Evolutionary conservation across 352 stramenopile genomes (phyloP).

Genomic region (Phytophthora sp.): DNA sequence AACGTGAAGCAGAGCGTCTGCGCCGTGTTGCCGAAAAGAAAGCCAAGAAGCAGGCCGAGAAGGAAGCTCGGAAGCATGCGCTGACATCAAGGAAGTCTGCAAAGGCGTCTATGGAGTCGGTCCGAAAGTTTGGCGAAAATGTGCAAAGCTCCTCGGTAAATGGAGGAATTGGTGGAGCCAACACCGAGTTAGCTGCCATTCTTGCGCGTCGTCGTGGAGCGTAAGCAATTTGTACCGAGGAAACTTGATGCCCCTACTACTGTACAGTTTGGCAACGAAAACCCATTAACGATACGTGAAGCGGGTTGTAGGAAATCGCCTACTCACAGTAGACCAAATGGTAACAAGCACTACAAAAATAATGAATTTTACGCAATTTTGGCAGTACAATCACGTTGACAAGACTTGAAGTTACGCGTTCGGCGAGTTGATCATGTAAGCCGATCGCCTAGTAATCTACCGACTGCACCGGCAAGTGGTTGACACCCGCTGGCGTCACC

Average conservation of each 20-base stretch:
- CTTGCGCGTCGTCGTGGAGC: slow-evolving; percentile 70
- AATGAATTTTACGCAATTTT: slow-evolving; percentile 34
- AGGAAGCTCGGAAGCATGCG: slow-evolving; percentile 62
- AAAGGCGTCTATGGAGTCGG: slow-evolving; percentile 62
- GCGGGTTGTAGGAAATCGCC: slow-evolving; percentile 2
- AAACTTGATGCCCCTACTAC: background rate
- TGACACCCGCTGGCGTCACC: slow-evolving; percentile 59
- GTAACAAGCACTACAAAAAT: slow-evolving; percentile 8
- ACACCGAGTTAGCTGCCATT: slow-evolving; percentile 84
- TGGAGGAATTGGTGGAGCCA: slow-evolving; percentile 65
- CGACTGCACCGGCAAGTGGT: slow-evolving; percentile 54
- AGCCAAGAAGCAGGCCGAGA: slow-evolving; percentile 85
- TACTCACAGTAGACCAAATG: background rate
- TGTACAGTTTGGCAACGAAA: slow-evolving; percentile 3
- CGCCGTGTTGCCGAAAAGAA: slow-evolving; percentile 87
- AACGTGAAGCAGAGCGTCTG: slow-evolving; percentile 77
- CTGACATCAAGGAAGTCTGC: slow-evolving; percentile 46
- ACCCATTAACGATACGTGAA: background rate
- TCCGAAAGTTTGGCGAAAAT: slow-evolving; percentile 81
- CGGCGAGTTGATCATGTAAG: background rate
- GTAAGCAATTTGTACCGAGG: slow-evolving; percentile 11
- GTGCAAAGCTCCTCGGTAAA: slow-evolving; percentile 44
- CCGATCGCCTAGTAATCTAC: slow-evolving; percentile 45
- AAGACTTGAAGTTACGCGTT: background rate
- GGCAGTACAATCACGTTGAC: background rate